Percentiles rank a stretch among this genome's conserved stretches.
phyloP scores from a whole-genome alignment of 2,329 filamentous ascomycete species.

The Teratosphaeria zuluensis region DNA sequence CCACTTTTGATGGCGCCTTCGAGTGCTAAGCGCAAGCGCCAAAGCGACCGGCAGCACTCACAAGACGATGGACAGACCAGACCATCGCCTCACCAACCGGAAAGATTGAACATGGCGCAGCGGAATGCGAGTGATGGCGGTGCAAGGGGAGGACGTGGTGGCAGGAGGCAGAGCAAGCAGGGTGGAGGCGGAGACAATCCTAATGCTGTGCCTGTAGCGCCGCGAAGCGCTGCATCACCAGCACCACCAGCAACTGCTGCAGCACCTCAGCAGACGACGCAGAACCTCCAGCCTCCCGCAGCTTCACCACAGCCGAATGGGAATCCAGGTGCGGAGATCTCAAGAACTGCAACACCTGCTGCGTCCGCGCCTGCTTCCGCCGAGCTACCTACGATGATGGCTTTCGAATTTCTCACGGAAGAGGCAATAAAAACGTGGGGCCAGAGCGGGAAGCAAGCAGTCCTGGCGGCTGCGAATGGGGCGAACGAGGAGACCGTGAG shows the following conservation, averaged over 20 bases:
- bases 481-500: constrained; percentile 61
- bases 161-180: constrained; percentile 8
- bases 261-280: constrained; percentile 2
- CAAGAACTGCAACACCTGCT: constrained; percentile 6
- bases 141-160: constrained; percentile 8
- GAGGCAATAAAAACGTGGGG: constrained; percentile 59
- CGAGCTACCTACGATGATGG: constrained; percentile 40
- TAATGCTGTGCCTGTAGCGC: constrained; percentile 5
- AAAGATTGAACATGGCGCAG: constrained; percentile 43
- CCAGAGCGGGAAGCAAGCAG: constrained; percentile 53
- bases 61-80: constrained; percentile 33
- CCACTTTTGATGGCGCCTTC: constrained; percentile 19
- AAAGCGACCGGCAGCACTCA: constrained; percentile 33
- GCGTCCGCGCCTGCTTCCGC: constrained; percentile 7
- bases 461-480: constrained; percentile 56
- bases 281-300: background rate
- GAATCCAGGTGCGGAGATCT: constrained; percentile 7
- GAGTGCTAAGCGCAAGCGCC: constrained; percentile 46
- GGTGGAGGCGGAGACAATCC: constrained; percentile 2
- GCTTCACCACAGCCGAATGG: background rate
- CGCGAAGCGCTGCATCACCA: constrained; percentile 5
- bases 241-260: constrained; percentile 2
- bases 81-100: constrained; percentile 43
- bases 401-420: constrained; percentile 68
- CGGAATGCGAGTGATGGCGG: constrained; percentile 31